phyloP scores from a whole-genome alignment of 306 rosid genomes.

The Sindora glabra region DNA sequence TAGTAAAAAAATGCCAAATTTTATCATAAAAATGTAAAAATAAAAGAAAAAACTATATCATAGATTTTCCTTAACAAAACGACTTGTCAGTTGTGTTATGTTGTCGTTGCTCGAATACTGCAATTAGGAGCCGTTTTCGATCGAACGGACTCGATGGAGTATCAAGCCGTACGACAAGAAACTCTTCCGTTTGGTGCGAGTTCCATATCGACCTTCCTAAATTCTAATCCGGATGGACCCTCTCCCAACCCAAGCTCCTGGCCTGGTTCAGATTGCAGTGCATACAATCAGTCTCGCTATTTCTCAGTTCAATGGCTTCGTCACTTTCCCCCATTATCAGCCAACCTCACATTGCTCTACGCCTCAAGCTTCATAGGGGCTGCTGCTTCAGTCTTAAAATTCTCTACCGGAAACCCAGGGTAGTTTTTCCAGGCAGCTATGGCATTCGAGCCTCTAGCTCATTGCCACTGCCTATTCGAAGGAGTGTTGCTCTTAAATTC shows the following conservation, averaged over 20 bases:
- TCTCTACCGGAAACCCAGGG: conserved; percentile 14
- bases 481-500: not conserved
- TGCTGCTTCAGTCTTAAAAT: conserved; percentile 29
- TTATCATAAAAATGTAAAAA: too few species aligned
- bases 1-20: too few species aligned
- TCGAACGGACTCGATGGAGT: too few species aligned
- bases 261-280: not conserved
- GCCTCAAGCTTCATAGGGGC: conserved; percentile 35
- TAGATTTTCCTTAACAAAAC: too few species aligned
- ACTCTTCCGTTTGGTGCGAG: not conserved
- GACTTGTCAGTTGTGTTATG: too few species aligned
- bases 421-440: conserved; percentile 9
- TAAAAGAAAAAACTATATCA: too few species aligned
- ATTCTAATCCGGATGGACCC: conserved; percentile 22
- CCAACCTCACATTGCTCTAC: conserved; percentile 41
- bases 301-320: conserved; percentile 33
- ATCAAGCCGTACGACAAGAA: not conserved
- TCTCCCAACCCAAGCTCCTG: conserved; percentile 11
- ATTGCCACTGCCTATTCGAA: conserved; percentile 4
- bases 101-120: too few species aligned
- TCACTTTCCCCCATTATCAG: conserved; percentile 43
- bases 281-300: not conserved
- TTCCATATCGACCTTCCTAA: not conserved
- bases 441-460: conserved; percentile 9
- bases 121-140: too few species aligned